A percentile compares a stretch with the other conserved stretches of the same genome.
Evolutionary conservation across 305 asterid species (phyloP).

Genomic region (Withania somnifera): DNA sequence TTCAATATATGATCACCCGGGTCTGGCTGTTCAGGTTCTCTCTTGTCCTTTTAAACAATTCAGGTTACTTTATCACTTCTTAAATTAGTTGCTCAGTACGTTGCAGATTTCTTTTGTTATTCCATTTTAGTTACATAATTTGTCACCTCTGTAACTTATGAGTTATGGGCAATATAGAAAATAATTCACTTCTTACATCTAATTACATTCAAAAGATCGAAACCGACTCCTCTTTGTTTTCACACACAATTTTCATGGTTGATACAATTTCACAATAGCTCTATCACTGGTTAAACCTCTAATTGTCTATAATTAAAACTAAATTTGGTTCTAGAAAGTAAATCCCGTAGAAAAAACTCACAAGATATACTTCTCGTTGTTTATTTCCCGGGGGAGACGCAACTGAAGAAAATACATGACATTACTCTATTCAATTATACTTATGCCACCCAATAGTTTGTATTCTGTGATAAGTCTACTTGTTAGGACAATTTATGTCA

Average conservation of each 20-base stretch:
- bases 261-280: not conserved
- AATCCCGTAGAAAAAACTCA: not conserved
- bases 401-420: not conserved
- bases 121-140: not conserved
- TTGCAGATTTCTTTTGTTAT: conserved; percentile 6
- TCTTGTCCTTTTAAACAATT: not conserved
- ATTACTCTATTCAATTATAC: not conserved
- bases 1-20: conserved; percentile 65
- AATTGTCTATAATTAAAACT: not conserved
- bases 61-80: not conserved
- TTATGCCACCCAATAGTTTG: not conserved
- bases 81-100: not conserved
- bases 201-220: not conserved
- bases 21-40: conserved; percentile 38
- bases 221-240: not conserved
- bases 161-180: not conserved
- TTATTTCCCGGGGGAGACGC: not conserved
- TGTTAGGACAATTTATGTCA: not conserved
- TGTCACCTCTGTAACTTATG: not conserved
- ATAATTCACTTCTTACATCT: not conserved
- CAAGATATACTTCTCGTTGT: not conserved
- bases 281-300: not conserved
- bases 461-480: not conserved
- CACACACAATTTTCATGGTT: not conserved
- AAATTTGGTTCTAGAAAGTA: not conserved